Percentiles rank a stretch among this genome's conserved stretches.
Conservation (phyloP, 495 filamentous ascomycete species). For the Penicillium flavigenum region DNA sequence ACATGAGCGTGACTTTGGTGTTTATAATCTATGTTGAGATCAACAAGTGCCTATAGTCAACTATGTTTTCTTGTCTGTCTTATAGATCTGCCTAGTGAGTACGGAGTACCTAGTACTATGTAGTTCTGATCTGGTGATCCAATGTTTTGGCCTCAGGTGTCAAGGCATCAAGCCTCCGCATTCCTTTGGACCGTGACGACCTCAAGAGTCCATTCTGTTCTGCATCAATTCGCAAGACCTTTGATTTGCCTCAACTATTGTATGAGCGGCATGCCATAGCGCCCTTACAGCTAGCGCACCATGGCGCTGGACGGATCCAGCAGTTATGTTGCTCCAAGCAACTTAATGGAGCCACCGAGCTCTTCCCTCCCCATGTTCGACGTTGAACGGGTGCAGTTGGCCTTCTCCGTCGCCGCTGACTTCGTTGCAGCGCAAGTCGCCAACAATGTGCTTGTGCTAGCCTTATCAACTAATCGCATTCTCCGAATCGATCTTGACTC, state of each 20-base stretch:
- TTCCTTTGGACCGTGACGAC: constrained; percentile 8
- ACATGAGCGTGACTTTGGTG: constrained; percentile 15
- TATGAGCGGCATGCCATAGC: constrained; percentile 40
- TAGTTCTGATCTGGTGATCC: background rate
- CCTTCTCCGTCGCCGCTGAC: constrained; percentile 86
- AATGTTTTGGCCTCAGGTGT: constrained; percentile 15
- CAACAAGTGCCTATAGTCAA: background rate
- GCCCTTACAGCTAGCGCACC: constrained; percentile 33
- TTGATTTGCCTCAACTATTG: constrained; percentile 12
- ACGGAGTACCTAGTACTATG: background rate
- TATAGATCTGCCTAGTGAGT: background rate
- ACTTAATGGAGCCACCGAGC: constrained; percentile 59
- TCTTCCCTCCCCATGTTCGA: constrained; percentile 81
- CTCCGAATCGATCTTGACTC: constrained; percentile 90
- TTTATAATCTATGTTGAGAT: background rate
- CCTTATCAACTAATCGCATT: constrained; percentile 83
- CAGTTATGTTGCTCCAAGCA: constrained; percentile 55
- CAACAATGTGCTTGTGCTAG: constrained; percentile 93
- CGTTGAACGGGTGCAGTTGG: constrained; percentile 83
- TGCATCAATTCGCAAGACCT: constrained; percentile 12
- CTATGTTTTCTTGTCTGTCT: background rate
- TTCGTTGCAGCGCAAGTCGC: constrained; percentile 96
- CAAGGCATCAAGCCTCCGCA: constrained; percentile 20
- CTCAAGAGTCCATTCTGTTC: constrained; percentile 19
- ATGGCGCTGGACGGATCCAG: constrained; percentile 56